Base-by-base conservation (phyloP, 169 alveolate species). In the Plasmodium malariae region DNA sequence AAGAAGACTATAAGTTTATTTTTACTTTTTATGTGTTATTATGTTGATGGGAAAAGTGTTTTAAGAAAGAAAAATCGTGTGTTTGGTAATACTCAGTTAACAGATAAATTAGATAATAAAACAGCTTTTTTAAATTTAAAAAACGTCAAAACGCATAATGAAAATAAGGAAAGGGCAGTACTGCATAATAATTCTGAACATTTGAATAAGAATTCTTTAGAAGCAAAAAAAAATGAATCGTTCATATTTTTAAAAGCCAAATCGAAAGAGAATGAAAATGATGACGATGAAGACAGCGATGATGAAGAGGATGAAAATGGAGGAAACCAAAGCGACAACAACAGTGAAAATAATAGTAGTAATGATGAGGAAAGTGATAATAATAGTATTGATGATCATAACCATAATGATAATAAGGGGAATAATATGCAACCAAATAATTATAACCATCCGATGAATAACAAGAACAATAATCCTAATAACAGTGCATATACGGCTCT, bases 281-380 rank as follows among this genome's bases (percentile, higher is more conserved):
- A 62, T 9, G 74, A 74, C 26, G 74, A 74, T n/a, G 74, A 36
- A 7, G 88, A 74, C 2, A 74, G 60, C 6, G 88, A 55, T 21
- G 88, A 55, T 4, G 63, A 70, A 6, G 60, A 62, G 32, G 57
- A 73, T 14, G 87, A 73, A 3, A 40, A 55, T 14, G 71, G 34
- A 9, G 87, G 54, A 36, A n/a, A 40, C 9, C n/a, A 9, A 9
- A 9, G 5, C 5, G 9, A 9, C 51, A 57, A 57, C 11, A 57
- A 57, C 24, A 24, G 43, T 43, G 62, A 6, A 6, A 36, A 7
- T 36, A 67, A 67, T 45, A 67, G 34, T 43, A 43, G 5, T 34
- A 17, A 34, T 67, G 19, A 30, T 21, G 37, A 57, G 0, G 30
- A 14, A 21, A 1, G 26, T 57, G 26, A 51, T 51, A 17, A 19